Base-by-base conservation (phyloP, 106 monocot genomes). In the Dendrobium officinale region DNA sequence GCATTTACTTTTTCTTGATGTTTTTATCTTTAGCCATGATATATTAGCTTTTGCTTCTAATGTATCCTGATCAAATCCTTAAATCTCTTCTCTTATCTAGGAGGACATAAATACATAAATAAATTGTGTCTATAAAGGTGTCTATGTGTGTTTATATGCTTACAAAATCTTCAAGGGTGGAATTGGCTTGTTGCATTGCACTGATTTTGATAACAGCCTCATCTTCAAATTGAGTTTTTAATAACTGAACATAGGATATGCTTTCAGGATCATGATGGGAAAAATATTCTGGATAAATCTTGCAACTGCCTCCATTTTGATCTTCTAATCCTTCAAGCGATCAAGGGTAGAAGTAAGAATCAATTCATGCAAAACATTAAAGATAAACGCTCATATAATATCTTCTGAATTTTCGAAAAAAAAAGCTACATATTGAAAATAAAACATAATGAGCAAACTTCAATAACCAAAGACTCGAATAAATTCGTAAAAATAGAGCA, bases 151-250 rank as follows among this genome's bases (percentile, higher is more conserved):
- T 13, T 13, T 51, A 15, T 51, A 51, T 51, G 13, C 96, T 87
- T 77, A 97, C 96, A 85, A 94, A 97, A 86, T 97, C 93, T 77
- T 97, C 96, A 79, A 97, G 77, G 20, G 92, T 94, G 77, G 93
- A 97, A 79, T 88, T 94, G 75, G 96, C 92, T 83, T 86, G 83
- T 79, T 88, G 80, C 92, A 94, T 90, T 67, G 90, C 84, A 80
- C 88, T 84, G 49, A 96, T 67, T 45, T 81, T 83, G 83, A 96
- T 85, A 44, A 44, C 74, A 74, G 74, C 81, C 37, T 82, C 43
- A 64, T 66, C 31, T 79, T 82, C 24, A 78, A 80, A 55, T 77
- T 58, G 19, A 45, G 40, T 33, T 11, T 74, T 43, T 43, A 42
- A n/a, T 19, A 74, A 44, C 43, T 29, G 4, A 19, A 16, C 42